phyloP scores from a whole-genome alignment of 495 filamentous ascomycete genomes.

The Penicillium odoratum region DNA sequence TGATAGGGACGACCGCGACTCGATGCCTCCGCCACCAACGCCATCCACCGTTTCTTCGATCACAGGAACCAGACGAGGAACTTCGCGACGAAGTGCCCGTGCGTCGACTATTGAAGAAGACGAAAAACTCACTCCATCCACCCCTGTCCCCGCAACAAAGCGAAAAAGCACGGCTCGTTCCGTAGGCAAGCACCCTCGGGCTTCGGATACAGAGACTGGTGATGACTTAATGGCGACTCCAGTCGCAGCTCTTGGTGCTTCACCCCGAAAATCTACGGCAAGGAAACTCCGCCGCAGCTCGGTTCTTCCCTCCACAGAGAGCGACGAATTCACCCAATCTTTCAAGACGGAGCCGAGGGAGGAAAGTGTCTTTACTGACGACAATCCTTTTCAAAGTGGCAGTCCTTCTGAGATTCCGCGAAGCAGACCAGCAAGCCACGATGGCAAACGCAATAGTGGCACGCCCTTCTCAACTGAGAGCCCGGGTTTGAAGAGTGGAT shows the following conservation, averaged over 20 bases:
- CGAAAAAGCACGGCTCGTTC: constrained; percentile 35
- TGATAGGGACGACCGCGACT: constrained; percentile 44
- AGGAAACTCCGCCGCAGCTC: constrained; percentile 58
- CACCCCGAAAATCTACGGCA: constrained; percentile 44
- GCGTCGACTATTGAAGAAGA: constrained; percentile 39
- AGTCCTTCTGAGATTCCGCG: constrained; percentile 51
- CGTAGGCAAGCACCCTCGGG: constrained; percentile 55
- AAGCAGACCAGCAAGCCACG: constrained; percentile 36
- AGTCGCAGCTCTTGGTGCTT: constrained; percentile 25
- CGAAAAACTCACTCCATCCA: constrained; percentile 31
- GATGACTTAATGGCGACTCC: constrained; percentile 42
- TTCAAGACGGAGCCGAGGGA: constrained; percentile 40
- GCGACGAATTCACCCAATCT: constrained; percentile 34
- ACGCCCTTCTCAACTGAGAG: constrained; percentile 40
- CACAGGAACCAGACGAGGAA: constrained; percentile 41
- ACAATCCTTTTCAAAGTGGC: constrained; percentile 96
- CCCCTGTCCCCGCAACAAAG: constrained; percentile 32
- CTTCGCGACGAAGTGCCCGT: constrained; percentile 40
- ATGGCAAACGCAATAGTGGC: constrained; percentile 52
- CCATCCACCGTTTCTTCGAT: constrained; percentile 46
- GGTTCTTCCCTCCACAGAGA: constrained; percentile 46
- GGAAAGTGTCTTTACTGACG: constrained; percentile 71
- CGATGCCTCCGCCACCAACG: constrained; percentile 48
- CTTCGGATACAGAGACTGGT: constrained; percentile 50
- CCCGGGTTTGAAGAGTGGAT: constrained; percentile 31